phyloP scores from a whole-genome alignment of 768 basidiomycete species.

The Lentinula raphanica region DNA sequence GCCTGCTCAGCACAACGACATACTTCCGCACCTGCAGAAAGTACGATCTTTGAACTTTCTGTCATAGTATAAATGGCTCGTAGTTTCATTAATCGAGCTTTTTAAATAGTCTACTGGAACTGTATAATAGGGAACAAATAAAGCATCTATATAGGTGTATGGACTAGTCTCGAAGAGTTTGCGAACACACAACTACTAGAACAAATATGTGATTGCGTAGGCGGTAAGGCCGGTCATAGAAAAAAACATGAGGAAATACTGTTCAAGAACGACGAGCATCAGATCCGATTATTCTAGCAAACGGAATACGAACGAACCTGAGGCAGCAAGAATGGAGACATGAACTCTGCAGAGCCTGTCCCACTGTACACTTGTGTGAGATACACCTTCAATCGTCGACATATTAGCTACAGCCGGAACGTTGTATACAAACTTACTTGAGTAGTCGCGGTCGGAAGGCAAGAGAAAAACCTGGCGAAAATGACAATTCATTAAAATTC shows the following conservation, averaged over 20 bases:
- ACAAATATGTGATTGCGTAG: slow-evolving; percentile 38
- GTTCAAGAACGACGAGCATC: neutral
- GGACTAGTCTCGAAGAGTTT: no score
- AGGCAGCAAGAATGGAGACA: slow-evolving; percentile 59
- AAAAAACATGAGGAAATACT: slow-evolving; percentile 47
- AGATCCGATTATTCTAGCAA: slow-evolving; percentile 33
- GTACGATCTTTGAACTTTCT: no score
- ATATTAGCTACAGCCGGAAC: neutral
- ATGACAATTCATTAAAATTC: no score
- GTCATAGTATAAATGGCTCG: no score
- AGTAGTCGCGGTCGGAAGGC: slow-evolving; percentile 55
- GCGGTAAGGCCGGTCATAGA: slow-evolving; percentile 47
- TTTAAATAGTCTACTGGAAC: no score
- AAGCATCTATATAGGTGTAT: no score
- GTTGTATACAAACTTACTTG: slow-evolving; percentile 45
- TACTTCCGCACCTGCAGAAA: no score
- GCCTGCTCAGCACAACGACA: no score
- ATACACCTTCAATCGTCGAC: slow-evolving; percentile 36
- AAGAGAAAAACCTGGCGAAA: slow-evolving; percentile 45
- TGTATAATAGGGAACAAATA: no score
- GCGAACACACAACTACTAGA: slow-evolving; percentile 20
- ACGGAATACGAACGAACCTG: slow-evolving; percentile 23
- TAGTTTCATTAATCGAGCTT: no score
- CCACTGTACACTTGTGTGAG: slow-evolving; percentile 65
- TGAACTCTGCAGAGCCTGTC: slow-evolving; percentile 56